These are phyloP conservation scores for Picochlorum costavermella DNA, from an alignment of 139 green algal species.

Conservation along the genomic window DNA sequence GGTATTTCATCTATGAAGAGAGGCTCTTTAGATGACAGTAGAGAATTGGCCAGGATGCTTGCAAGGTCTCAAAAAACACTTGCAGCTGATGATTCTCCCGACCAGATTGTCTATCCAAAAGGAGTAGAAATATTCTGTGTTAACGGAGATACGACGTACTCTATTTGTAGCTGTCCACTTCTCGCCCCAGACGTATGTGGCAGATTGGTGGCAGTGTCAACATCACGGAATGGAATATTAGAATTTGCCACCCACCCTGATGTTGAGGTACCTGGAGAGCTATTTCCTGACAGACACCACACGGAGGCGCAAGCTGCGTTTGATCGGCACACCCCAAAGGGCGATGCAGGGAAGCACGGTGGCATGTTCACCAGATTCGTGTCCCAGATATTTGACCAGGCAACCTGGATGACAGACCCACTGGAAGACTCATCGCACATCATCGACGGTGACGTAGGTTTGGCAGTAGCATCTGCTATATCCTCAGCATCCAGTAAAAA, in stretches of 20 bases:
- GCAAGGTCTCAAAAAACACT: background rate
- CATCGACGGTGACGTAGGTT: constrained; percentile 11
- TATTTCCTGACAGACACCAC: background rate
- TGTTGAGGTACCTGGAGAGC: background rate
- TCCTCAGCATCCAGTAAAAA: background rate
- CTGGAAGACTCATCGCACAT: background rate
- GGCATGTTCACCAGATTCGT: constrained; percentile 18
- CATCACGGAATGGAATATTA: constrained; percentile 26
- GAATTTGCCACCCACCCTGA: constrained; percentile 18
- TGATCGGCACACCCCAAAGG: background rate
- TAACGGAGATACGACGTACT: constrained; percentile 27
- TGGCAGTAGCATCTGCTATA: constrained; percentile 4
- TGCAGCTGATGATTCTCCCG: background rate
- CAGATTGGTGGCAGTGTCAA: constrained; percentile 29
- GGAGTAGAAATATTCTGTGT: constrained; percentile 17
- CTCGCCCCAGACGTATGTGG: constrained; percentile 23
- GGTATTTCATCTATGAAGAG: too few species aligned
- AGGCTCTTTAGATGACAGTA: too few species aligned
- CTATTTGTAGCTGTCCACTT: constrained; percentile 26
- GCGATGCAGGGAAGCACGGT: background rate
- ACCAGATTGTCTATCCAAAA: constrained; percentile 3
- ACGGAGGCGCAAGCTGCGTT: background rate
- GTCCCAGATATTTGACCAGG: constrained; percentile 31
- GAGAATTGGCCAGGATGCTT: too few species aligned
- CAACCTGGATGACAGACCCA: constrained; percentile 10